Percentiles rank a stretch among this genome's conserved stretches.
phyloP scores from a whole-genome alignment of 257 asterid species.

The Solanum tarapatanum region DNA sequence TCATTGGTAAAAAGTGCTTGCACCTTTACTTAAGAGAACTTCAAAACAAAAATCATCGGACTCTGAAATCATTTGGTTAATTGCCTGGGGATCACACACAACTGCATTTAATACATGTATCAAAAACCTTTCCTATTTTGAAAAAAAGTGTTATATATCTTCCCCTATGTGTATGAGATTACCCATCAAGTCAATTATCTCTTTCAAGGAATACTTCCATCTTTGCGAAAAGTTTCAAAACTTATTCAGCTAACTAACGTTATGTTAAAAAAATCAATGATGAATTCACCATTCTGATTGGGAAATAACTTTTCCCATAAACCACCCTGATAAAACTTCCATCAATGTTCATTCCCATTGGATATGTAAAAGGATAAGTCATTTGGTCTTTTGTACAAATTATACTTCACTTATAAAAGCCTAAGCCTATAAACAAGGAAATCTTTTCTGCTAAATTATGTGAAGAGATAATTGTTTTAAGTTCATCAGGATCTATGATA shows the following conservation, averaged over 20 bases:
- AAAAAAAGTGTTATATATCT: neutral
- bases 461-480: neutral
- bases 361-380: neutral
- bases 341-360: neutral
- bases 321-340: neutral
- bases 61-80: neutral
- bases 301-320: neutral
- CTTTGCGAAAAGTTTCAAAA: neutral
- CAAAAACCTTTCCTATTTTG: neutral
- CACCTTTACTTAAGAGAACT: neutral
- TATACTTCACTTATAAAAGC: neutral
- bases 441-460: neutral
- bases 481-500: neutral
- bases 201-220: neutral
- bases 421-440: neutral
- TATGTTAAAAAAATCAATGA: neutral
- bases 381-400: neutral
- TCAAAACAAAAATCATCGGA: neutral
- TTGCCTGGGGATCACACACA: neutral
- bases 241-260: neutral
- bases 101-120: neutral
- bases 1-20: neutral
- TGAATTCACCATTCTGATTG: neutral
- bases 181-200: neutral
- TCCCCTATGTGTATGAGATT: neutral